A percentile compares a stretch with the other conserved stretches of the same genome.
Evolutionary conservation across 129 eudicot genomes (phyloP).

Genomic region (Pseudognaphalium luteoalbum): DNA sequence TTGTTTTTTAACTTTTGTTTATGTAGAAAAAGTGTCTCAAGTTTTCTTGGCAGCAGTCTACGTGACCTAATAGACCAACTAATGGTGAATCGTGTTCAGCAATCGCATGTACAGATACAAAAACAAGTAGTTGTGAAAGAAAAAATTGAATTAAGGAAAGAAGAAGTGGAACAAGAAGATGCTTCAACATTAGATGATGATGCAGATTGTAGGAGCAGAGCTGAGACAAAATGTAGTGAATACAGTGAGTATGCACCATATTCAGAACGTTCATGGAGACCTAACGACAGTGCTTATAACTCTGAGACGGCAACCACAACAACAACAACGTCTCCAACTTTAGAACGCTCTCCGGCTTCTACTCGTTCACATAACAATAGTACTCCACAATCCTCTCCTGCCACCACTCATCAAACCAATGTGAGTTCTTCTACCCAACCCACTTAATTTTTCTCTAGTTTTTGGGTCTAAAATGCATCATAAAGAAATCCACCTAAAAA

Average conservation of each 20-base stretch:
- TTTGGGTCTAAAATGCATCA: neutral
- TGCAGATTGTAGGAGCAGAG: conserved; percentile 35
- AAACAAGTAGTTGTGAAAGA: conserved; percentile 2
- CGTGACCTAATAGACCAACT: conserved; percentile 65
- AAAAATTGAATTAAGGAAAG: conserved; percentile 8
- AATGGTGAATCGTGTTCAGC: conserved; percentile 52
- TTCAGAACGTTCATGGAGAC: conserved; percentile 41
- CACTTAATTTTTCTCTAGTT: neutral
- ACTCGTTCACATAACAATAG: conserved; percentile 30
- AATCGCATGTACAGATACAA: conserved; percentile 20
- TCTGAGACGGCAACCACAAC: conserved; percentile 34
- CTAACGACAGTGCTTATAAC: conserved; percentile 34
- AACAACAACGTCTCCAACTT: conserved; percentile 44
- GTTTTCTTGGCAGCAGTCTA: conserved; percentile 58
- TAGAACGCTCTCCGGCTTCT: conserved; percentile 36
- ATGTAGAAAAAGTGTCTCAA: conserved; percentile 73
- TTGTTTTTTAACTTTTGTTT: neutral
- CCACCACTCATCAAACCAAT: conserved; percentile 30
- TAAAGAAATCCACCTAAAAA: neutral
- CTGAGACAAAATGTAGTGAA: conserved; percentile 33
- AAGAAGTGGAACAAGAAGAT: conserved; percentile 22
- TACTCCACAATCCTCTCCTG: conserved; percentile 35
- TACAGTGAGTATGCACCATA: conserved; percentile 32
- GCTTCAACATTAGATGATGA: conserved; percentile 15
- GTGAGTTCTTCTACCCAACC: conserved; percentile 39